Conservation (phyloP, 768 basidiomycete genomes). For the Termitomyces sp. region DNA sequence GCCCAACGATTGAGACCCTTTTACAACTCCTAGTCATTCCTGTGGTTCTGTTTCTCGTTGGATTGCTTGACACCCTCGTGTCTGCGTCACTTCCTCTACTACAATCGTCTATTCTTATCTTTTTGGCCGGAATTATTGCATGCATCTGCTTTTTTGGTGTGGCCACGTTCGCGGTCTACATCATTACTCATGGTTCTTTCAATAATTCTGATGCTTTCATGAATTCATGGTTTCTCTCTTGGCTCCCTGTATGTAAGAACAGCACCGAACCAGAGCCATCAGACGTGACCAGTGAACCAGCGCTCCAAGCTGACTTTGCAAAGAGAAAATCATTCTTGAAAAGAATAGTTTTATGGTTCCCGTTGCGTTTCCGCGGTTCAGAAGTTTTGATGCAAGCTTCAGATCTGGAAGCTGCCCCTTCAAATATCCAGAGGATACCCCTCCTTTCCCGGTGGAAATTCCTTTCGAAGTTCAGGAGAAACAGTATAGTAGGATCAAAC, state of each 20-base stretch:
- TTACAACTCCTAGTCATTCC: constrained; percentile 9
- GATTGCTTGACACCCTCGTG: constrained; percentile 11
- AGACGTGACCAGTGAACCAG: not conserved
- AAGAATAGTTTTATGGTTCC: not conserved
- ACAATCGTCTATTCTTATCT: not conserved
- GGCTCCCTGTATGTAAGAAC: not conserved
- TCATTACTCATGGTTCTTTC: not conserved
- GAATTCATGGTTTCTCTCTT: not conserved
- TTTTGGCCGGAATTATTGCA: not conserved
- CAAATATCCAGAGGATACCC: not conserved
- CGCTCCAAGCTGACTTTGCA: not conserved
- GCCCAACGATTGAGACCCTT: constrained; percentile 11
- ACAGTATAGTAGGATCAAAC: not conserved
- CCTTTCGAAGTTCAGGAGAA: not conserved
- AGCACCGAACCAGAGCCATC: not conserved
- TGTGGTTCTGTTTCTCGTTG: constrained; percentile 10
- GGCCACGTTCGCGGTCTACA: not conserved
- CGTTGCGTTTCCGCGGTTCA: not conserved
- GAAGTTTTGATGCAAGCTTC: not conserved
- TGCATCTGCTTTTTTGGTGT: not conserved
- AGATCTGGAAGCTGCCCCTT: not conserved
- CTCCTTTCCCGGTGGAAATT: not conserved
- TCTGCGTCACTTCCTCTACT: constrained; percentile 1
- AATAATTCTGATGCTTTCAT: not conserved
- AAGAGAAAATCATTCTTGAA: not conserved